Percentiles rank a stretch among this genome's conserved stretches.
These are phyloP conservation scores for Lumnitzera littorea DNA, from an alignment of 345 rosid species.

Conservation along the genomic window DNA sequence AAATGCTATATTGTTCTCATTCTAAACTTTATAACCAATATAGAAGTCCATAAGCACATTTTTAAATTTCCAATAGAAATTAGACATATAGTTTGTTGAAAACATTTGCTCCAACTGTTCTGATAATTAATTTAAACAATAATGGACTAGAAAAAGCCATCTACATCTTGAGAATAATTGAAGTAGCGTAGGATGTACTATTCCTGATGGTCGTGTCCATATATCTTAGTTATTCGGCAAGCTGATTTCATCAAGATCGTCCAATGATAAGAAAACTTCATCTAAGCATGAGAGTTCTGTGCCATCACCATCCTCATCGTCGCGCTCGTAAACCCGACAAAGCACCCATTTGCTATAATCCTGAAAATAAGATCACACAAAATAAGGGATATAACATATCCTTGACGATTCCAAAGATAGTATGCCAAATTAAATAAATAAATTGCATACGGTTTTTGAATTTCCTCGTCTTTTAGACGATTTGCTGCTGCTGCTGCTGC, in stretches of 20 bases:
- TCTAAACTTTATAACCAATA: too few species aligned
- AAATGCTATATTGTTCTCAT: too few species aligned
- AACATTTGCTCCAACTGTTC: too few species aligned
- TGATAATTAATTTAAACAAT: too few species aligned
- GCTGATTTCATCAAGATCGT: constrained; percentile 91
- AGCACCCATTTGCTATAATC: constrained; percentile 82
- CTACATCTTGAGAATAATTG: too few species aligned
- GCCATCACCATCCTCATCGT: constrained; percentile 28
- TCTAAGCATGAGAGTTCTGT: constrained; percentile 86
- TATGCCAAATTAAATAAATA: background rate
- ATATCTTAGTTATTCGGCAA: constrained; percentile 34
- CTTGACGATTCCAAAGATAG: too few species aligned
- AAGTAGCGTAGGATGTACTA: background rate
- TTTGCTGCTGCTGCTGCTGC: constrained; percentile 18
- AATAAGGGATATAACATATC: too few species aligned
- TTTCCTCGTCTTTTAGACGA: constrained; percentile 51
- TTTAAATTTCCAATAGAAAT: too few species aligned
- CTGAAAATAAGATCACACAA: constrained; percentile 22
- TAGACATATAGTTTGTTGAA: too few species aligned
- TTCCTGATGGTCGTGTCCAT: background rate
- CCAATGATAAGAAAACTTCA: constrained; percentile 88
- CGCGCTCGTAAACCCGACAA: constrained; percentile 72
- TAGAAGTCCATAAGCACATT: too few species aligned
- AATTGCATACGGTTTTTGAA: constrained; percentile 28
- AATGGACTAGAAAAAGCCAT: too few species aligned